Evolutionary conservation across 2,329 filamentous ascomycete species (phyloP).

Genomic region (Phaeosphaeriaceae sp.): DNA sequence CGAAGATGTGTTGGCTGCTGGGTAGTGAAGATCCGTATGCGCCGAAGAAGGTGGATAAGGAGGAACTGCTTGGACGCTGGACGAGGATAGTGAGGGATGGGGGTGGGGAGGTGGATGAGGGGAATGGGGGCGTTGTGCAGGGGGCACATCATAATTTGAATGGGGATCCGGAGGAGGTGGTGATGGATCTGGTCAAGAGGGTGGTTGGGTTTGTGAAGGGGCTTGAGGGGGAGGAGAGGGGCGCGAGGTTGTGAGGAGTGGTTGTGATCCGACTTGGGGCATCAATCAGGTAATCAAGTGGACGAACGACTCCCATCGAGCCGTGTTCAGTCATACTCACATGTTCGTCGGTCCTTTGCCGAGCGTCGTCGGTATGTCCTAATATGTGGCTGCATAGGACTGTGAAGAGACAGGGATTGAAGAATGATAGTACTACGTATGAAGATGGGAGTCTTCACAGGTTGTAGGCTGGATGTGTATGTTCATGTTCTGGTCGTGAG

Average conservation of each 20-base stretch:
- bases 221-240: constrained; percentile 13
- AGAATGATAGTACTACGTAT: too few relatives aligned
- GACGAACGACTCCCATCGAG: too few relatives aligned
- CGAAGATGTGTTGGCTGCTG: constrained; percentile 70
- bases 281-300: too few relatives aligned
- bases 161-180: constrained; percentile 55
- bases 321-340: too few relatives aligned
- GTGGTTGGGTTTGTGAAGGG: constrained; percentile 59
- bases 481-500: too few relatives aligned
- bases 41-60: constrained; percentile 65
- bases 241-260: constrained; percentile 11
- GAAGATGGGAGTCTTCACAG: too few relatives aligned
- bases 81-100: constrained; percentile 52
- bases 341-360: too few relatives aligned
- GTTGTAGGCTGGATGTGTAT: too few relatives aligned
- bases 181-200: constrained; percentile 58
- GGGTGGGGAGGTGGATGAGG: constrained; percentile 58
- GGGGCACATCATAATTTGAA: constrained; percentile 62
- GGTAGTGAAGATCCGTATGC: constrained; percentile 73
- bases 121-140: constrained; percentile 57
- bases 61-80: constrained; percentile 66
- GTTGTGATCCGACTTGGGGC: background rate
- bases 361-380: too few relatives aligned
- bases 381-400: too few relatives aligned
- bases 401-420: too few relatives aligned